Base-by-base conservation (phyloP, 352 stramenopile genomes). In the Pythium pyrilobum region DNA sequence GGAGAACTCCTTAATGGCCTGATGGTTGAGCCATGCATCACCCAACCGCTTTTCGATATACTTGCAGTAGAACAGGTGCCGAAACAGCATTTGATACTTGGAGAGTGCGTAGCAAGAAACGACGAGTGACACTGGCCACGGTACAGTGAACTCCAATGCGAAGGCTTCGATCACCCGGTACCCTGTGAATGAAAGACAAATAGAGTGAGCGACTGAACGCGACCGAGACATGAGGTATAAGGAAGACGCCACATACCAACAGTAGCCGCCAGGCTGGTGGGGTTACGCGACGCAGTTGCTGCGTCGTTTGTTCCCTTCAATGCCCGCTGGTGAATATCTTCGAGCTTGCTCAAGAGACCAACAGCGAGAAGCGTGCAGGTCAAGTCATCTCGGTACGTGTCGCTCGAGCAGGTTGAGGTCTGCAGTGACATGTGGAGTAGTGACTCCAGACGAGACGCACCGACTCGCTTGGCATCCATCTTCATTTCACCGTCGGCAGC, bases 51-150 rank as follows among this genome's bases (percentile, higher is more conserved):
- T 87, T 72, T 99, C 96, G 5, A 99, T 96, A 69, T 99, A 95
- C 71, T 99, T 99, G 61, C 90, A 97, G 66, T 99, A 99, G 72
- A 99, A 99, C 3, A 99, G 73, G 50, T 99, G 96, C 0, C 97
- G 91, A 62, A 99, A 99, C 16, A 99, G 84, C 67, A 99, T 93
- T 69, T 99, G 96, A 66, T 99, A 99, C 71, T 98, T 99, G 16
- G 84, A 92, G 41, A 99, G 64, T 8, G 85, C 84, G 2, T 89
- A 83, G 29, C 86, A 85, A 0, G 95, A 99, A 11, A 99, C 82
- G 4, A 99, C 84, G n/a, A 99, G 78, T 9, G 95, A 98, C 0
- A 98, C 69, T 25, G 97, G 97, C 86, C 97, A 99, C n/a, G 86
- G 86, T 25, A 99, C 93, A 24, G 85, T 87, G 69, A 98, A 97